These are phyloP conservation scores for Penicillium coffeae DNA, from an alignment of 495 filamentous ascomycete genomes.

Conservation along the genomic window DNA sequence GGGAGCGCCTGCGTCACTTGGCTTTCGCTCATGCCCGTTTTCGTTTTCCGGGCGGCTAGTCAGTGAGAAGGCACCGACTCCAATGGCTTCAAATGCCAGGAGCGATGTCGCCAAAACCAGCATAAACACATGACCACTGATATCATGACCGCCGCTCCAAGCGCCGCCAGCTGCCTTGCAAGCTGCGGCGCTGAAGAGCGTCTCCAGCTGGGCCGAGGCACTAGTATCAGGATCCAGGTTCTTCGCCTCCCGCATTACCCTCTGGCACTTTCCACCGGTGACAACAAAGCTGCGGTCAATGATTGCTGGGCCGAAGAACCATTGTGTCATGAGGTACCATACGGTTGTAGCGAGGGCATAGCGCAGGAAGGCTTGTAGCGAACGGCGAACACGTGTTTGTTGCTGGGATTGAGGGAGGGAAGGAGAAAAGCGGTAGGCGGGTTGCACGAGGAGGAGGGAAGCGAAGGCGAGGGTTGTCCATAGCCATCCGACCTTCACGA, in stretches of 20 bases:
- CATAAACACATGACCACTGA: constrained; percentile 93
- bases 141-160: constrained; percentile 90
- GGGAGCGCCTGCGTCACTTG: constrained; percentile 14
- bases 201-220: constrained; percentile 31
- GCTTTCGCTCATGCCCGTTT: constrained; percentile 51
- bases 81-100: constrained; percentile 73
- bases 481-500: constrained; percentile 93
- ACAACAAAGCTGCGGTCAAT: constrained; percentile 81
- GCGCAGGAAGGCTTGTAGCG: constrained; percentile 52
- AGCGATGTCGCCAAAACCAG: constrained; percentile 77
- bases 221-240: constrained; percentile 16
- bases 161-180: constrained; percentile 77
- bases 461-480: constrained; percentile 76
- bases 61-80: constrained; percentile 44
- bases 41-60: constrained; percentile 3
- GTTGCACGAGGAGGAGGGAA: constrained; percentile 57
- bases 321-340: constrained; percentile 85
- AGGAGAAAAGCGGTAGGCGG: constrained; percentile 28
- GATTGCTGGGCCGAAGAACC: constrained; percentile 88
- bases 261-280: constrained; percentile 78
- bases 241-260: constrained; percentile 24
- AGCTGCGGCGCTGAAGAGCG: constrained; percentile 66
- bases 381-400: constrained; percentile 23
- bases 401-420: constrained; percentile 17
- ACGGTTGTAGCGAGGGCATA: constrained; percentile 68